Evolutionary conservation across 2,329 filamentous ascomycete species (phyloP), one percentile per base, ranked within the genome.

Genomic region (Stagonosporopsis cucurbitacearum): DNA sequence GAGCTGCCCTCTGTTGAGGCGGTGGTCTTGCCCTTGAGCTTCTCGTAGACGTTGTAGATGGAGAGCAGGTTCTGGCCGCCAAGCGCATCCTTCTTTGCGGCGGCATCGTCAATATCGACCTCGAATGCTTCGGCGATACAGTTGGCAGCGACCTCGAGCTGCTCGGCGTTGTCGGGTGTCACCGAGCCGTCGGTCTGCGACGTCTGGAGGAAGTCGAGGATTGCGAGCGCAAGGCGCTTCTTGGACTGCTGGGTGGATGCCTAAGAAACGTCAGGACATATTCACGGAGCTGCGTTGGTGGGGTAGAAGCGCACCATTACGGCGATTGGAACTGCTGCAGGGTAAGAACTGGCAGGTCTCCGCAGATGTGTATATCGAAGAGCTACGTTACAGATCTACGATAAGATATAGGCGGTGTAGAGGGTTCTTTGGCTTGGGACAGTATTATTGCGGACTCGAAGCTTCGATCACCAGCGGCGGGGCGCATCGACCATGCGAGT

Each of bases 31-130:
- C 85, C 84, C 80, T 93, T 93, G 63, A 97, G 85, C 79, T 96
- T 96, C 81, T 99, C 95, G 79, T 97, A 98, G 63, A 97, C 92
- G 72, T 87, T 87, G 83, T 96, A 99, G 80, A 99, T 96, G 77
- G 89, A 88, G 59, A 92, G 84, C 59, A 99, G 88, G 75, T 88
- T 93, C 81, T 98, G 92, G 63, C 88, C 85, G 71, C 92, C 93
- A 64, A 96, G 82, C 65, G 93, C 92, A 65, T 90, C 86, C 64
- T 86, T 81, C 67, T 94, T 81, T 68, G 91, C 88, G 51, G 84
- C 81, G 70, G 86, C 82, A 78, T 96, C 88, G 60, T 83, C 80
- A n/a, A 91, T 86, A 78, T 98, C 92, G 70, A 99, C 90, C 78
- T 96, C 92, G 86, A 98, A 99, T 66, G 90, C 89, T 76, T 98